These are phyloP conservation scores for Syzygium malaccense DNA, from an alignment of 441 rosid species.

Conservation along the genomic window DNA sequence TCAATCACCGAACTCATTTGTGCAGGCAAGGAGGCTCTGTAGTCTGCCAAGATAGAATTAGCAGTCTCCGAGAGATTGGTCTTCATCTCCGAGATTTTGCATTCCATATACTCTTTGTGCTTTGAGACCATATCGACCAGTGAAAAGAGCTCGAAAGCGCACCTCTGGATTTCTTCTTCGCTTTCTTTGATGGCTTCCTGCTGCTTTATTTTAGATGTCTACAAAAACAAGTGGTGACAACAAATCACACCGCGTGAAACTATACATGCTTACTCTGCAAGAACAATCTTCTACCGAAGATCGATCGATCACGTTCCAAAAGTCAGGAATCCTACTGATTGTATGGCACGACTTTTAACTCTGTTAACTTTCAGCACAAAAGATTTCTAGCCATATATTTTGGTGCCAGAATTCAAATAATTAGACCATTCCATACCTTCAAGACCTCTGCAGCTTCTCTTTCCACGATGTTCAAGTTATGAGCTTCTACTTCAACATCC, in stretches of 20 bases:
- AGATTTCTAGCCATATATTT: not conserved
- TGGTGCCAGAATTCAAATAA: not conserved
- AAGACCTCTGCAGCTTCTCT: constrained; percentile 64
- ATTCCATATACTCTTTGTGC: constrained; percentile 55
- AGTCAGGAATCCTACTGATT: not conserved
- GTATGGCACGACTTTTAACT: not conserved
- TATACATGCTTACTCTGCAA: not conserved
- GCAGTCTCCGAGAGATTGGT: constrained; percentile 42
- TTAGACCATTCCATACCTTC: constrained; percentile 27
- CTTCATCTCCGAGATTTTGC: constrained; percentile 45
- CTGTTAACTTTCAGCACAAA: not conserved
- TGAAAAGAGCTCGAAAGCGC: constrained; percentile 43
- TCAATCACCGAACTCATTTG: constrained; percentile 10
- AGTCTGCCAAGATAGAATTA: constrained; percentile 28
- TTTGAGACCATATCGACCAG: constrained; percentile 59
- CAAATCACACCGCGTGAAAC: not conserved
- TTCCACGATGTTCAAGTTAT: constrained; percentile 48
- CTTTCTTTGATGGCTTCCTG: constrained; percentile 44
- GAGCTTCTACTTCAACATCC: constrained; percentile 40
- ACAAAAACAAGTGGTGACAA: not conserved
- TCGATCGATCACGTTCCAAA: not conserved
- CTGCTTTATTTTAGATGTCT: constrained; percentile 43
- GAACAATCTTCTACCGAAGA: not conserved
- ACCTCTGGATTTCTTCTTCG: constrained; percentile 55
- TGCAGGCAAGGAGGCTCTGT: constrained; percentile 31